These are phyloP conservation scores for Aspergillus funiculosus DNA, from an alignment of 495 filamentous ascomycete genomes.

Conservation along the genomic window DNA sequence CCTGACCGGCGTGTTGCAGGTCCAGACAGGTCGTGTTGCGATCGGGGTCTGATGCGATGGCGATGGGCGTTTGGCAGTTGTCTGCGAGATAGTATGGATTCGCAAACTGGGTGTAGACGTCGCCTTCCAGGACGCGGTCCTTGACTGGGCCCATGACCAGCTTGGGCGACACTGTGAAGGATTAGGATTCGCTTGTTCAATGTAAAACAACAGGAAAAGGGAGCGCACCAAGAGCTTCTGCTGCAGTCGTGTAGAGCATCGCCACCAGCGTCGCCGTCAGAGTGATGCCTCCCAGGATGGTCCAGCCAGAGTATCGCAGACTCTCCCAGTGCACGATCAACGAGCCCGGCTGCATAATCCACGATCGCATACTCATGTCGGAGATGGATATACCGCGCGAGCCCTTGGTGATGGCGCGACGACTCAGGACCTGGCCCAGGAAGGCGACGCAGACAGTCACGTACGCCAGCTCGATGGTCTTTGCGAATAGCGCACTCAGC, in stretches of 20 bases:
- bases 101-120: conserved; percentile 53
- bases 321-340: conserved; percentile 61
- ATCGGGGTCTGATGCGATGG: conserved; percentile 26
- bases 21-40: conserved; percentile 52
- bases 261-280: conserved; percentile 55
- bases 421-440: conserved; percentile 63
- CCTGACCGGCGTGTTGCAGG: conserved; percentile 58
- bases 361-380: conserved; percentile 60
- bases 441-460: conserved; percentile 72
- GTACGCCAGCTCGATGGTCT: conserved; percentile 69
- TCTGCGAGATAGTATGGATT: conserved; percentile 48
- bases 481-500: conserved; percentile 59
- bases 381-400: conserved; percentile 61
- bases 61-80: conserved; percentile 57
- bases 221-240: conserved; percentile 53
- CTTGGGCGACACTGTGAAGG: conserved; percentile 60
- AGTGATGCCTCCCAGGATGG: conserved; percentile 52
- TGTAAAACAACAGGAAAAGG: neutral
- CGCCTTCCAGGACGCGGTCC: conserved; percentile 41
- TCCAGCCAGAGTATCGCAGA: conserved; percentile 54
- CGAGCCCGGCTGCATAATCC: conserved; percentile 59
- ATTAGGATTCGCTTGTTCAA: neutral
- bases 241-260: conserved; percentile 69
- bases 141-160: conserved; percentile 49
- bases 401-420: conserved; percentile 51